Conservation (phyloP, 2,329 filamentous ascomycete species). For the Zasmidium angulare region DNA sequence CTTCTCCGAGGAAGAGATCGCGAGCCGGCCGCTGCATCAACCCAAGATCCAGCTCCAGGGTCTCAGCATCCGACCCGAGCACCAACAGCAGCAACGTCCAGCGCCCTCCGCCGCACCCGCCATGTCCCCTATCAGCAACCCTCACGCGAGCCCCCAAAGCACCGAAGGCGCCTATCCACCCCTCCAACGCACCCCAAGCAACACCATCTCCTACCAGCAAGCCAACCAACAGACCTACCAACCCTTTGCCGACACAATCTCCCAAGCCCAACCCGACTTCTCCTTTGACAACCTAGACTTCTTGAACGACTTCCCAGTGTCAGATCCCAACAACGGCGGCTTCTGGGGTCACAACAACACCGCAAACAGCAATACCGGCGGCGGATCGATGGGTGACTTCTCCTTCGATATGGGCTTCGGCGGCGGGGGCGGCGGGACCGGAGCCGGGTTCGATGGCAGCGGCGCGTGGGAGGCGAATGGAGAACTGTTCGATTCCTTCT, state of each 20-base stretch:
- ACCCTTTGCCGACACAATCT: slow-evolving; percentile 19
- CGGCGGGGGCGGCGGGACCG: slow-evolving; percentile 29
- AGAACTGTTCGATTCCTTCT: slow-evolving; percentile 68
- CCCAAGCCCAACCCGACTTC: slow-evolving; percentile 21
- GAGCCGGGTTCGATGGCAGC: slow-evolving; percentile 28
- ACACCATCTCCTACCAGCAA: slow-evolving; percentile 32
- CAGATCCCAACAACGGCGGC: slow-evolving; percentile 40
- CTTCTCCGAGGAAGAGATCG: slow-evolving; percentile 46
- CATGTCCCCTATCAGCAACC: slow-evolving; percentile 18
- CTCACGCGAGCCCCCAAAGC: slow-evolving; percentile 17
- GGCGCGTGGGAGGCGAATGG: slow-evolving; percentile 55
- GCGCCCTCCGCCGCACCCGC: slow-evolving; percentile 23
- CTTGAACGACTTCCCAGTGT: slow-evolving; percentile 50
- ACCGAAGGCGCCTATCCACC: slow-evolving; percentile 12
- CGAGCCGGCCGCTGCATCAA: slow-evolving; percentile 35
- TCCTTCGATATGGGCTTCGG: slow-evolving; percentile 56
- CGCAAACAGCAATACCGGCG: not conserved
- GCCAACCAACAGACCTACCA: slow-evolving; percentile 29
- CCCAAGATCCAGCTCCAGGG: slow-evolving; percentile 3
- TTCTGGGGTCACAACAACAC: slow-evolving; percentile 16
- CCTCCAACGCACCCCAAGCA: slow-evolving; percentile 7
- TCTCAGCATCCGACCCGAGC: slow-evolving; percentile 13
- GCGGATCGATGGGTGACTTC: slow-evolving; percentile 1
- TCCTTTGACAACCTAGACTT: slow-evolving; percentile 54
- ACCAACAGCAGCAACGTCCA: slow-evolving; percentile 29